phyloP scores from a whole-genome alignment of 345 rosid species.

The Noccaea bulbosa region DNA sequence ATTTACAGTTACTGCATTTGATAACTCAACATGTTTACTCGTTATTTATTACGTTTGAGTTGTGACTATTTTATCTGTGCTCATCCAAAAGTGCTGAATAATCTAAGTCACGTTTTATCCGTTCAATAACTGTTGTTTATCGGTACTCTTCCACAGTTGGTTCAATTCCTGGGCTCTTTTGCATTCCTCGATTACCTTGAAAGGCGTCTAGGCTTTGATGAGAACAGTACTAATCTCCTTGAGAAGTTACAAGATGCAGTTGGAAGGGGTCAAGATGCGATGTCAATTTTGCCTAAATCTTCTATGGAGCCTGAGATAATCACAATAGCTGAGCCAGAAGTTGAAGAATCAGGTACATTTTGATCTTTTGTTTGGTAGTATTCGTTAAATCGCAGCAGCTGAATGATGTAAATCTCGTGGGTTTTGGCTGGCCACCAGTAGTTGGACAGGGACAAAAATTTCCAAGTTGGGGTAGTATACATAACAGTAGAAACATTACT shows the following conservation, averaged over 20 bases:
- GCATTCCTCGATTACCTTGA: constrained; percentile 94
- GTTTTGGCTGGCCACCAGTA: constrained; percentile 28
- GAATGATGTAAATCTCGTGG: constrained; percentile 22
- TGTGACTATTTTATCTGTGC: constrained; percentile 13
- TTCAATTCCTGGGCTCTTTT: constrained; percentile 78
- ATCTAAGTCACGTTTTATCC: constrained; percentile 7
- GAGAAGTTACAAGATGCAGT: constrained; percentile 96
- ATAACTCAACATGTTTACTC: constrained; percentile 18
- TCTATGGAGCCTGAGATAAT: constrained; percentile 77
- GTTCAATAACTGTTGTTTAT: constrained; percentile 14
- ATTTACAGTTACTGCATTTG: constrained; percentile 18
- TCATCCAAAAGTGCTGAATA: constrained; percentile 18
- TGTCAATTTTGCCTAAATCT: constrained; percentile 72
- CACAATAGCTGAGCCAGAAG: constrained; percentile 87
- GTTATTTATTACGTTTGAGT: constrained; percentile 12
- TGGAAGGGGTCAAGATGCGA: constrained; percentile 94
- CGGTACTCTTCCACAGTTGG: constrained; percentile 55
- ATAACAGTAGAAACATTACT: constrained; percentile 4
- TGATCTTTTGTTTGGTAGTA: constrained; percentile 32
- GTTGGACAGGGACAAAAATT: constrained; percentile 18
- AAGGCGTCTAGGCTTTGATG: constrained; percentile 74
- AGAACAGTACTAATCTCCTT: constrained; percentile 73
- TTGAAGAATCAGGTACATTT: constrained; percentile 67
- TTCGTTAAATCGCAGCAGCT: constrained; percentile 14
- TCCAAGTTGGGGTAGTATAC: constrained; percentile 23